Conservation (phyloP, 495 filamentous ascomycete genomes). For the Xylaria palmicola region DNA sequence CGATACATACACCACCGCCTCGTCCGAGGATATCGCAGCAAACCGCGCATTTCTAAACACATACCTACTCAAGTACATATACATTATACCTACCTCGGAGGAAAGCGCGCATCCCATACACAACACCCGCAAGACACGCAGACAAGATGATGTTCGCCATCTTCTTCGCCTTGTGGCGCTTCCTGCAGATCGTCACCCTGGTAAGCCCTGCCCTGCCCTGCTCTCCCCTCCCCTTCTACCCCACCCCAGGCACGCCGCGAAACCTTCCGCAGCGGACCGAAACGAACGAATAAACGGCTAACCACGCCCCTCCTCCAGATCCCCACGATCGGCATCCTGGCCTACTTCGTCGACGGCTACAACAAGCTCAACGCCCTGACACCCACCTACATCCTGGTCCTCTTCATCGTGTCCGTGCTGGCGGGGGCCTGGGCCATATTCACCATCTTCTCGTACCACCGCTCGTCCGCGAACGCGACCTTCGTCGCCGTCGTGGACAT, state of each 20-base stretch:
- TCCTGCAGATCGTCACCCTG: slow-evolving; percentile 77
- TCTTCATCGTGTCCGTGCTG: slow-evolving; percentile 87
- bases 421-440: slow-evolving; percentile 75
- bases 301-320: slow-evolving; percentile 46
- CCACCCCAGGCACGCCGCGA: no score
- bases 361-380: slow-evolving; percentile 68
- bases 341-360: slow-evolving; percentile 80
- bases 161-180: slow-evolving; percentile 81
- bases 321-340: slow-evolving; percentile 84
- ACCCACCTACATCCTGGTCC: slow-evolving; percentile 75
- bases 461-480: slow-evolving; percentile 64
- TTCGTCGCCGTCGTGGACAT: slow-evolving; percentile 82
- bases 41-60: no score
- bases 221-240: neutral
- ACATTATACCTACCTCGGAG: no score
- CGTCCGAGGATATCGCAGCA: neutral
- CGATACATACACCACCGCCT: neutral
- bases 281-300: slow-evolving; percentile 4
- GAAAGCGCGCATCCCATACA: neutral
- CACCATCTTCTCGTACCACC: slow-evolving; percentile 78
- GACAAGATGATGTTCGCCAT: slow-evolving; percentile 71
- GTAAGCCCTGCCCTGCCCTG: slow-evolving; percentile 35
- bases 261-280: neutral
- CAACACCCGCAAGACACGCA: neutral
- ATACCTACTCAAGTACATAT: no score